Evolutionary conservation across 2,329 filamentous ascomycete genomes (phyloP), one percentile per base, ranked within the genome.

Genomic region (Calonectria fujianensis): DNA sequence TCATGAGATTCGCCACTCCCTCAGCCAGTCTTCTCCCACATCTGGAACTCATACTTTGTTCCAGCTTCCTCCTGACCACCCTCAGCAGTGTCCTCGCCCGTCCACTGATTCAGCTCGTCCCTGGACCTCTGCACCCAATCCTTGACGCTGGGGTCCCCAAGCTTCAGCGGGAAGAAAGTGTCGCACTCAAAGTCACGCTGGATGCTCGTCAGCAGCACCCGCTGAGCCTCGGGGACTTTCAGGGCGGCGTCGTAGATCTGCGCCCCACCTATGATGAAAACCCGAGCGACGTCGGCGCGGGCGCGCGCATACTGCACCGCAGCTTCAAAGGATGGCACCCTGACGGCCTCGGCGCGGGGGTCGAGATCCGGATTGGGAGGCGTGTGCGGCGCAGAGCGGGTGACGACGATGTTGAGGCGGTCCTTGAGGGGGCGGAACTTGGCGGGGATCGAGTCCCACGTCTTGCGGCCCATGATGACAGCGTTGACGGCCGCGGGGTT

Each of bases 381-480:
- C 71, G 78, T 51, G 54, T 77, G 32, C 45, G 78, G 50, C 37
- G 87, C 84, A 18, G 88, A 87, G 61, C 93, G 89, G 75, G 92
- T 94, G 78, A 99, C 88, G 77, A 98, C 91, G 51, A 98, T 91
- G 84, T 98, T 98, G 66, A 96, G 88, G 13, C 97, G 89, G 76
- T 92, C 94, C 75, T 92, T 93, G 41, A 99, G 89, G 24, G 97
- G 97, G 3, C 96, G 90, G 83, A 97, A 96, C 67, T 89, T 90
- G 9, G 88, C 82, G 2, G 97, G 96, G 74, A 99, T 96, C 77
- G 93, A 95, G 68, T 98, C 95, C 93, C 96, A 99, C 0, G 97
- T 99, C 86, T 97, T 98, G 82, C 97, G 94, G 74, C 97, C 97
- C 97, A 99, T 99, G 79, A 99, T 94, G 67, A 98, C 95, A 24